Percentiles rank a stretch among this genome's conserved stretches.
These are phyloP conservation scores for Saccharomycopsis malanga DNA, from an alignment of 805 yeast genomes.

Conservation along the genomic window DNA sequence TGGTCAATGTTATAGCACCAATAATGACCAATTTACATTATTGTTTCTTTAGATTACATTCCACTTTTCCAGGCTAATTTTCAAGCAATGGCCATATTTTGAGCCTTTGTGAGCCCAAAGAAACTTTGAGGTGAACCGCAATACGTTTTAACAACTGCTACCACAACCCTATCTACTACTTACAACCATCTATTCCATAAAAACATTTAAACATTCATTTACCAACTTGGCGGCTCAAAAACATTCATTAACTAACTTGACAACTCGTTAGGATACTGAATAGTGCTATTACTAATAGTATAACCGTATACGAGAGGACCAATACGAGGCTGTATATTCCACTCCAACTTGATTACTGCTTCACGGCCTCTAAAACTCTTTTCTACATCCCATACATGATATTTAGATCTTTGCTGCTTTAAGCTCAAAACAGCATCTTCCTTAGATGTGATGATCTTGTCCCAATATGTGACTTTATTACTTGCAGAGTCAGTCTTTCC, in stretches of 20 bases:
- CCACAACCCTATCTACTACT: no score
- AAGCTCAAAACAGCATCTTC: conserved; percentile 54
- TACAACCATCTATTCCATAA: no score
- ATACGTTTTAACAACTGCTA: no score
- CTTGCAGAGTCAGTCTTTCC: conserved; percentile 34
- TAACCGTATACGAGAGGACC: conserved; percentile 75
- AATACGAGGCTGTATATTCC: conserved; percentile 89
- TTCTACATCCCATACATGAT: conserved; percentile 82
- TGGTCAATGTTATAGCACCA: conserved; percentile 33
- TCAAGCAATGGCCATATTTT: conserved; percentile 28
- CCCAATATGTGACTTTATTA: conserved; percentile 86
- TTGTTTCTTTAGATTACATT: conserved; percentile 30
- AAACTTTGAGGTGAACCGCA: no score
- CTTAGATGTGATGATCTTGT: conserved; percentile 57
- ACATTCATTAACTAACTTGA: neutral
- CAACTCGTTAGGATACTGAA: conserved; percentile 5
- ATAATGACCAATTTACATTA: conserved; percentile 27
- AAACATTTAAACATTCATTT: no score
- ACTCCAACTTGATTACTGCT: conserved; percentile 64
- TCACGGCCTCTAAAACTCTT: conserved; percentile 50
- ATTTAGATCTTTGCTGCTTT: conserved; percentile 54
- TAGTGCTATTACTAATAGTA: conserved; percentile 25
- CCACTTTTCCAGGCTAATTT: conserved; percentile 27
- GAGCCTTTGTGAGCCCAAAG: conserved; percentile 28
- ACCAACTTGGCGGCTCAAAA: no score